Percentiles rank a stretch among this genome's conserved stretches.
phyloP scores from a whole-genome alignment of 345 rosid genomes.

The Linum trigynum region DNA sequence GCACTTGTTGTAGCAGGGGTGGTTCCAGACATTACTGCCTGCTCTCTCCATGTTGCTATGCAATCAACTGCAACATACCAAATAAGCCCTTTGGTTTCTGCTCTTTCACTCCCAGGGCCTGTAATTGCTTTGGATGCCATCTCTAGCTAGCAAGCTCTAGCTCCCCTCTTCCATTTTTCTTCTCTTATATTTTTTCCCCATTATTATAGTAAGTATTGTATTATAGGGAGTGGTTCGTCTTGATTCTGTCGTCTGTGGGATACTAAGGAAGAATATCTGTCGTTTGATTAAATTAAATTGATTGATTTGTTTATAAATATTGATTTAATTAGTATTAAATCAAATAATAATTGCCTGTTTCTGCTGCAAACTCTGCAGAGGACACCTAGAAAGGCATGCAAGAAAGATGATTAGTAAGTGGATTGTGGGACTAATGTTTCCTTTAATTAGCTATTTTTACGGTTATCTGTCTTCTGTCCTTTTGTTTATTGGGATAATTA shows the following conservation, averaged over 20 bases:
- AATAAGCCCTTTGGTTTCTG: conserved; percentile 94
- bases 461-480: too few relatives aligned
- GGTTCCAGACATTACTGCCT: conserved; percentile 72
- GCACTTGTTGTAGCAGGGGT: conserved; percentile 98
- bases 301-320: conserved; percentile 44
- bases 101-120: conserved; percentile 91
- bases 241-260: conserved; percentile 32
- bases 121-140: conserved; percentile 94
- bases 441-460: too few relatives aligned
- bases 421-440: too few relatives aligned
- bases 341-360: neutral
- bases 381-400: too few relatives aligned
- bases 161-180: neutral
- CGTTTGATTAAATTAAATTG: conserved; percentile 12
- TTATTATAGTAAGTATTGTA: neutral
- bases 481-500: too few relatives aligned
- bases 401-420: too few relatives aligned
- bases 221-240: conserved; percentile 5
- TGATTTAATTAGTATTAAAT: conserved; percentile 12
- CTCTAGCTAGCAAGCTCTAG: conserved; percentile 19
- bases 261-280: conserved; percentile 33
- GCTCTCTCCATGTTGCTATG: conserved; percentile 91
- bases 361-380: too few relatives aligned
- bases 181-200: conserved; percentile 7
- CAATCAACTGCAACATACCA: conserved; percentile 95